Evolutionary conservation across 805 yeast species (phyloP), one percentile per base, ranked within the genome.

Genomic region (Cyberlindnera samutprakarnensis): DNA sequence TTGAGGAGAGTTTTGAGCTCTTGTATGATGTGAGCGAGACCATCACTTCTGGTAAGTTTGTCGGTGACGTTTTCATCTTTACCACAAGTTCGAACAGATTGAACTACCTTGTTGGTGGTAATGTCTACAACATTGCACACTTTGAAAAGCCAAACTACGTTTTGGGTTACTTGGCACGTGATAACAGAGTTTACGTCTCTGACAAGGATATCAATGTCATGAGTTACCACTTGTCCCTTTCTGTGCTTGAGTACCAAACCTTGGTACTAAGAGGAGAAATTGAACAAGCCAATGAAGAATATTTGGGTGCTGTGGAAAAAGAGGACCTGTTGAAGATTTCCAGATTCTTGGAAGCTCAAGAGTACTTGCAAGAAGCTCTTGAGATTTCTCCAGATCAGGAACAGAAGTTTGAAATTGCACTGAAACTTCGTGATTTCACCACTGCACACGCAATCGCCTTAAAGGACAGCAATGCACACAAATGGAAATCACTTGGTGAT

Each of bases 41-140:
- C 14, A 73, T 90, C 23, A 75, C 83, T 38, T 79, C 94, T 18
- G 96, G 96, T 51, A 80, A 78, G 57, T 92, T 96, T 87, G 87
- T 88, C 49, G 98, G 97, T 44, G 97, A 92, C 63, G 96, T 92
- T 28, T 88, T 90, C 56, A 75, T 92, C 33, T 92, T 81, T 64
- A 85, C 96, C 12, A 86, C 96, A 3, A 52, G 76, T 14, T 69
- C 94, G 16, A 85, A 87, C 62, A 76, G 97, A 58, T 69, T 92
- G 53, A 90, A 88, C 61, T 92, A 92, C 57, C 73, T 87, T 41
- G 97, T 92, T 39, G 98, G 98, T 48, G 94, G 94, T 24, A 84
- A 87, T 51, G 77, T 83, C 16, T 85, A 86, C 57, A 92, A 87
- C 54, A 73, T 92, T 58, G 87, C 90, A 22, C 97, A 92, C 64